Conservation (phyloP, 345 rosid genomes). For the Aegle marmelos region DNA sequence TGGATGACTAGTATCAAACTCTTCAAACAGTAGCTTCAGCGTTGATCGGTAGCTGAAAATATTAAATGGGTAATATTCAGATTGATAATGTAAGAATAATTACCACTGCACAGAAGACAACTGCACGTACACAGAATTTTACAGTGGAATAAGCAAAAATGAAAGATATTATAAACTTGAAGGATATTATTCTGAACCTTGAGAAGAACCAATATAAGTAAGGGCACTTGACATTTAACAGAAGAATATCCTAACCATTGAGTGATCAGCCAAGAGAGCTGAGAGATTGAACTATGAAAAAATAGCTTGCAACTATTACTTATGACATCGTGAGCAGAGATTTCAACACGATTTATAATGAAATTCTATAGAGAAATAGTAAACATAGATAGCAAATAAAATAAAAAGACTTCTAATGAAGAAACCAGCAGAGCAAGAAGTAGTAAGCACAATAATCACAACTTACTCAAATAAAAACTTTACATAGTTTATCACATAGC, state of each 20-base stretch:
- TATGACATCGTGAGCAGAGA: neutral
- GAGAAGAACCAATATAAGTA: neutral
- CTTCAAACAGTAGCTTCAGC: slow-evolving; percentile 79
- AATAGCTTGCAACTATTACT: neutral
- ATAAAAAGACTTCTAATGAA: neutral
- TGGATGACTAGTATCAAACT: slow-evolving; percentile 58
- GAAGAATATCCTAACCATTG: neutral
- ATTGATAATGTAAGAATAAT: slow-evolving; percentile 1
- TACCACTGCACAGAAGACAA: neutral
- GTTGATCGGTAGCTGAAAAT: slow-evolving; percentile 73
- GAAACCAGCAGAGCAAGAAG: neutral
- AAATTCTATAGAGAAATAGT: neutral
- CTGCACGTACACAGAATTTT: neutral
- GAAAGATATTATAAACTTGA: neutral
- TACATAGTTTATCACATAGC: slow-evolving; percentile 94
- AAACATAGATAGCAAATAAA: neutral
- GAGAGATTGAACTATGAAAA: neutral
- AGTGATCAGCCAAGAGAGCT: neutral
- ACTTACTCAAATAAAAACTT: slow-evolving; percentile 95
- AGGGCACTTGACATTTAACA: neutral
- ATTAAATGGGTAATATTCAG: slow-evolving; percentile 20
- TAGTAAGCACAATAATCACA: neutral
- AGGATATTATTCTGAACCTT: neutral
- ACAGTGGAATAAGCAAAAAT: neutral
- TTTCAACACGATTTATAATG: neutral